phyloP scores from a whole-genome alignment of 345 rosid species.

The Camelina hispida region DNA sequence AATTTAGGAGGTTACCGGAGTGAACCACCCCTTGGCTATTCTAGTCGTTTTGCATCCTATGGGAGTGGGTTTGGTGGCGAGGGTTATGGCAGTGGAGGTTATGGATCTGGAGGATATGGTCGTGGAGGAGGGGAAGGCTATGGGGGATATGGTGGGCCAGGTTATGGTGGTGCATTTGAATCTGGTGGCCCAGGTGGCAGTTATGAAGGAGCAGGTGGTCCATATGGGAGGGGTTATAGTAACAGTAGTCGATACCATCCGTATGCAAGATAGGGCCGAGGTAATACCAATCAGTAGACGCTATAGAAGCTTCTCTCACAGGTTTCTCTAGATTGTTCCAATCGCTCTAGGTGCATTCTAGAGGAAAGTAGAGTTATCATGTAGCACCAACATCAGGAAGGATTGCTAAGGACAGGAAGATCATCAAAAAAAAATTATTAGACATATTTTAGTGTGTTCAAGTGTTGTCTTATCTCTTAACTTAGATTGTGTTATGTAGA shows the following conservation, averaged over 20 bases:
- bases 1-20: slow-evolving; percentile 73
- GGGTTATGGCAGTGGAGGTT: slow-evolving; percentile 74
- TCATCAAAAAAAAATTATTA: slow-evolving; percentile 9
- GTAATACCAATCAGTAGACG: slow-evolving; percentile 29
- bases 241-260: slow-evolving; percentile 98
- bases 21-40: slow-evolving; percentile 84
- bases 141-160: slow-evolving; percentile 58
- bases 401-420: slow-evolving; percentile 46
- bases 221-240: slow-evolving; percentile 90
- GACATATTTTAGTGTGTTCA: slow-evolving; percentile 30
- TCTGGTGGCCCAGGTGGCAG: slow-evolving; percentile 86
- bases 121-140: slow-evolving; percentile 68
- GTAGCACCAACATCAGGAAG: slow-evolving; percentile 44
- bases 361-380: slow-evolving; percentile 44
- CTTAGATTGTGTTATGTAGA: slow-evolving; percentile 48
- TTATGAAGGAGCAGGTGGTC: slow-evolving; percentile 81
- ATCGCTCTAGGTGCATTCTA: slow-evolving; percentile 42
- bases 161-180: slow-evolving; percentile 74
- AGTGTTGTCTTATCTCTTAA: slow-evolving; percentile 27
- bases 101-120: slow-evolving; percentile 55
- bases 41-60: slow-evolving; percentile 87
- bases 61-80: slow-evolving; percentile 78
- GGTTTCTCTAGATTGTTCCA: slow-evolving; percentile 40
- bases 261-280: slow-evolving; percentile 68
- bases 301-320: slow-evolving; percentile 39